A percentile compares a stretch with the other conserved stretches of the same genome.
These are phyloP conservation scores for Populus ilicifolia DNA, from an alignment of 345 rosid genomes.

Conservation along the genomic window DNA sequence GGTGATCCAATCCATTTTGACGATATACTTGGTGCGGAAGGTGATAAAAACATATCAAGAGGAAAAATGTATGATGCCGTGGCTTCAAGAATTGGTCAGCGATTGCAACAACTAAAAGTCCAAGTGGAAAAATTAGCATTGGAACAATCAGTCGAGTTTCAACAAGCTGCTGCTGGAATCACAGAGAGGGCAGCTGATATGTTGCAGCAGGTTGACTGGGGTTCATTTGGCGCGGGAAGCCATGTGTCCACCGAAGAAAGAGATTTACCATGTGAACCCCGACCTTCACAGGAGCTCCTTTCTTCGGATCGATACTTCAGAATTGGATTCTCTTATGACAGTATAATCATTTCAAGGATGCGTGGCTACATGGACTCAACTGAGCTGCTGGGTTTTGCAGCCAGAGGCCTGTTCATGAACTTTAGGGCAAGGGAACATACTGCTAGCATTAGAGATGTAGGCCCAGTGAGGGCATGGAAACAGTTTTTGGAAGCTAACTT, in stretches of 20 bases:
- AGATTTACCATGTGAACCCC: background rate
- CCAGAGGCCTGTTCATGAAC: conserved; percentile 54
- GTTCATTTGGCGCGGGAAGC: conserved; percentile 49
- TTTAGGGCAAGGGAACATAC: conserved; percentile 11
- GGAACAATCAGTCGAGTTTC: conserved; percentile 36
- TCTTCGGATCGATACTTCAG: conserved; percentile 17
- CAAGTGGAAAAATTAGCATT: conserved; percentile 62
- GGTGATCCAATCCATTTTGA: conserved; percentile 82
- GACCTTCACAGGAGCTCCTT: conserved; percentile 10
- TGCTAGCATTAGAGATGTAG: conserved; percentile 4
- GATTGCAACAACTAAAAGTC: conserved; percentile 49
- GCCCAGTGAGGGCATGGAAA: conserved; percentile 63
- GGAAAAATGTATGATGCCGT: conserved; percentile 81
- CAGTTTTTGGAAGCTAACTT: conserved; percentile 27
- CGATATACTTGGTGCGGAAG: conserved; percentile 54
- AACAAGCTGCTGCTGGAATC: conserved; percentile 14
- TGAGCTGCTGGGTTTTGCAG: conserved; percentile 75
- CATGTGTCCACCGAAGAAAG: conserved; percentile 12
- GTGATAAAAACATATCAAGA: conserved; percentile 40
- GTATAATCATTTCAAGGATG: conserved; percentile 40
- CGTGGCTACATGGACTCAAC: conserved; percentile 49
- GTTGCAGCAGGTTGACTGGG: conserved; percentile 52
- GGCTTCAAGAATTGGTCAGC: conserved; percentile 69
- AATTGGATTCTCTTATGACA: conserved; percentile 34
- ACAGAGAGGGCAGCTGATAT: conserved; percentile 39